Evolutionary conservation across 768 basidiomycete genomes (phyloP), one percentile per base, ranked within the genome.

Genomic region (Melanogaster broomeanus): DNA sequence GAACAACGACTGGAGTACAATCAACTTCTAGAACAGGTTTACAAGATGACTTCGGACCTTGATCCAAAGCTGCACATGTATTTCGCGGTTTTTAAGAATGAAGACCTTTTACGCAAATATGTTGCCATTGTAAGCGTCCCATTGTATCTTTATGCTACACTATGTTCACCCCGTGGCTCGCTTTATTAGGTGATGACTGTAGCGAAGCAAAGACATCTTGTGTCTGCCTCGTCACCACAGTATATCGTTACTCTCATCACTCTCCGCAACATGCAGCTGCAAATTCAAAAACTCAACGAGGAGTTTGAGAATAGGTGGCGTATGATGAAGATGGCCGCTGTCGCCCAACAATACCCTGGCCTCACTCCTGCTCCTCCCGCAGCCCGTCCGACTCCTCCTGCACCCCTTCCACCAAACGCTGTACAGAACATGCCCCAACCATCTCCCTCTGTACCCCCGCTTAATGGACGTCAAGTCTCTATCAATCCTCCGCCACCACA

Each of bases 1-100:
- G 81, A 83, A 2, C 83, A 82, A 51, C 74, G 80, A 39, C 51
- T 70, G 38, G 83, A 83, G 48, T 88, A 79, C 57, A 77, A 74
- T 46, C 60, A 62, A 21, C 37, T 77, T 6, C 69, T 88, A 25
- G 83, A 85, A 43, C 72, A 77, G 31, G 60, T 83, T 15, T 64
- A 64, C 61, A 79, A 74, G 44, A 61, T 72, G 44, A 72, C 74
- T 35, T 40, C 42, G 12, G 83, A 86, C 0, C 65, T 85, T 21
- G 82, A 88, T 4, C 40, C 50, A 31, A 82, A 75, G 56, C 66
- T 89, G 15, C 72, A 72, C 3, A 66, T 80, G 68, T 74, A 77
- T 55, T 66, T 70, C 46, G 60, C 74, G 19, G 63, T 83, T 39
- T 58, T 81, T 42, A 79, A 77, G 61, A 71, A 71, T 35, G 80